Base-by-base conservation (phyloP, 495 filamentous ascomycete genomes). In the Hypoxylon rickii region DNA sequence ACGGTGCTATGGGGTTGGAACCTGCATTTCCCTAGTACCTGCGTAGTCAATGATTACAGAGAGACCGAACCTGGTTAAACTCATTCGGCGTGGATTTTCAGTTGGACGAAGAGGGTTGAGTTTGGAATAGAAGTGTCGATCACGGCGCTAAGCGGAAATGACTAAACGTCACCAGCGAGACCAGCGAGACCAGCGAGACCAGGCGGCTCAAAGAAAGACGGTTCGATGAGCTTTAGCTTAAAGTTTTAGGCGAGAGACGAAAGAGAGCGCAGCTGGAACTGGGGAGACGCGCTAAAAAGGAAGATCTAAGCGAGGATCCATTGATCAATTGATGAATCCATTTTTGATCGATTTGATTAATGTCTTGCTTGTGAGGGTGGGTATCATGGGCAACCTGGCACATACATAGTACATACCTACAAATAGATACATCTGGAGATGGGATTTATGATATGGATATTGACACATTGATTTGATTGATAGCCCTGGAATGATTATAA, bases 81-180 rank as follows among this genome's bases (percentile, higher is more conserved):
- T 26, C 18, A 46, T 41, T 31, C 20, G 36, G 37, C 29, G 42
- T 26, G n/a, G 22, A 26, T 42, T 43, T n/a, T n/a, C n/a, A n/a
- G n/a, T n/a, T 29, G 24, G 24, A 29, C 10, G 24, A 29, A 29
- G 24, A 43, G 42, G 29, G 39, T 19, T 48, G 29, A 11, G 50
- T 4, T 29, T 29, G 32, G 6, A 41, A 43, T 22, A 40, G 17
- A 17, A 17, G 10, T 16, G 42, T 51, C 41, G 46, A 51, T 58
- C 40, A 18, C 13, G 55, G 48, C 59, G 48, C 49, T 40, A 58
- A 54, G 16, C 19, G 43, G n/a, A 52, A 2, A 45, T 39, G 24
- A 17, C 29, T 20, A 45, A 61, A 61, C 58, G 47, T 57, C 58
- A 62, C 58, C 51, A 36, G 58, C 51, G 58, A n/a, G n/a, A n/a